Evolutionary conservation across 345 rosid species (phyloP).

Genomic region (Euphorbia tirucalli): DNA sequence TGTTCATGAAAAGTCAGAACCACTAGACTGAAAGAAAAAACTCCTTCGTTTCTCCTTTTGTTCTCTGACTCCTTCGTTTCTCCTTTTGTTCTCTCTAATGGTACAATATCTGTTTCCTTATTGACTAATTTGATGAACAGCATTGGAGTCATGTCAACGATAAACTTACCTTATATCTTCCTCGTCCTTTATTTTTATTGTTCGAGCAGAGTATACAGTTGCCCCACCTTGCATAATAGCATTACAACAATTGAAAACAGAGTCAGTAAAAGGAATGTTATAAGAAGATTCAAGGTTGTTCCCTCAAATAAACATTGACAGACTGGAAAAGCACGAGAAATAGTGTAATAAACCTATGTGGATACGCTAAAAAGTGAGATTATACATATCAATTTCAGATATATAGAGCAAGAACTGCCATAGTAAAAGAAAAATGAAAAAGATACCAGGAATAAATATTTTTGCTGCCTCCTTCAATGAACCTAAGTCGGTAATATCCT

Average conservation of each 20-base stretch:
- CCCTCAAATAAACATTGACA: not conserved
- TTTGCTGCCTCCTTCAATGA: slow-evolving; percentile 78
- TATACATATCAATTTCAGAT: not conserved
- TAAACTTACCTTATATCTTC: slow-evolving; percentile 67
- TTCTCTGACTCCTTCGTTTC: not conserved
- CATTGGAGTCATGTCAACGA: not conserved
- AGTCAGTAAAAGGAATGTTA: slow-evolving; percentile 8
- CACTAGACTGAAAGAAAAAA: not conserved
- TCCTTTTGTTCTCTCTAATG: not conserved
- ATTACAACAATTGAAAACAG: slow-evolving; percentile 8
- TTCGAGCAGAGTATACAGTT: slow-evolving; percentile 70
- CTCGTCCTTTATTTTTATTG: slow-evolving; percentile 87
- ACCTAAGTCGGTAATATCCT: slow-evolving; percentile 77
- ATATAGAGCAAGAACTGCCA: not conserved
- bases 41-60: not conserved
- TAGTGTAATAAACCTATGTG: too few species aligned
- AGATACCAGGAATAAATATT: slow-evolving; percentile 79
- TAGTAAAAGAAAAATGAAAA: not conserved
- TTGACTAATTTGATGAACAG: not conserved
- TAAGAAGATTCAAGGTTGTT: slow-evolving; percentile 2
- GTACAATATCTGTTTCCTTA: not conserved
- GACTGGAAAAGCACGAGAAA: too few species aligned
- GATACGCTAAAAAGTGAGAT: not conserved
- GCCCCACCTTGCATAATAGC: slow-evolving; percentile 59
- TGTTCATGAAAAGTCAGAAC: not conserved